These are phyloP conservation scores for Niebla homalea DNA, from an alignment of 495 filamentous ascomycete genomes.

Conservation along the genomic window DNA sequence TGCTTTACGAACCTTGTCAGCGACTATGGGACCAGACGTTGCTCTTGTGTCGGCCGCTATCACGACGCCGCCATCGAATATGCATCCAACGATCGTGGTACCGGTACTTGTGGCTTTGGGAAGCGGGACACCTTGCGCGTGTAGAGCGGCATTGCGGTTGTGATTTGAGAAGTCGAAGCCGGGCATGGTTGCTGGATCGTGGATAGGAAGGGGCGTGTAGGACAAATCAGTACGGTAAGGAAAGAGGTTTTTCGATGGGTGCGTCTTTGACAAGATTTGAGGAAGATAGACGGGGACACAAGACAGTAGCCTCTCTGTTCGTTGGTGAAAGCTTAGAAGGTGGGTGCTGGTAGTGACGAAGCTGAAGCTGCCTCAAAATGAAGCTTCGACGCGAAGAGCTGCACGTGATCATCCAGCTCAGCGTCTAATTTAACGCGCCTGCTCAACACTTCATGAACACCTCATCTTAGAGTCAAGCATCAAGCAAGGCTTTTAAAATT, in stretches of 20 bases:
- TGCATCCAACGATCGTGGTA: constrained; percentile 97
- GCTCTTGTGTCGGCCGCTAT: constrained; percentile 97
- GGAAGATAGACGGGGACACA: not conserved
- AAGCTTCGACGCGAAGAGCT: constrained; percentile 1
- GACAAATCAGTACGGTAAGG: too few species aligned
- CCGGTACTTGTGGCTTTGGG: constrained; percentile 98
- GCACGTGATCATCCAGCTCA: not conserved
- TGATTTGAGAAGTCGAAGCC: constrained; percentile 99
- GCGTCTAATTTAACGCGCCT: too few species aligned
- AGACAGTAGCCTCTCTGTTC: not conserved
- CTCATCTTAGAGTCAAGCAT: too few species aligned
- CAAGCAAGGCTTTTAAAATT: too few species aligned
- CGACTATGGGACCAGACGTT: constrained; percentile 93
- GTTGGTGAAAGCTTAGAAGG: not conserved
- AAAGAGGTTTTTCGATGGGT: too few species aligned
- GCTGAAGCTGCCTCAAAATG: constrained; percentile 9
- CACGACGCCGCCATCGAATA: constrained; percentile 93
- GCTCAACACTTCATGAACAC: too few species aligned
- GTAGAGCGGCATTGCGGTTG: constrained; percentile 92
- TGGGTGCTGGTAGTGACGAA: too few species aligned
- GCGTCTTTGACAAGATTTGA: too few species aligned
- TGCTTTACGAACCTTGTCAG: constrained; percentile 79
- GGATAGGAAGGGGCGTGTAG: not conserved
- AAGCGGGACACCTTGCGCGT: constrained; percentile 81
- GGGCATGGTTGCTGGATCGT: constrained; percentile 51